These are phyloP conservation scores for Metschnikowia proteae DNA, from an alignment of 805 yeast genomes.

Conservation along the genomic window DNA sequence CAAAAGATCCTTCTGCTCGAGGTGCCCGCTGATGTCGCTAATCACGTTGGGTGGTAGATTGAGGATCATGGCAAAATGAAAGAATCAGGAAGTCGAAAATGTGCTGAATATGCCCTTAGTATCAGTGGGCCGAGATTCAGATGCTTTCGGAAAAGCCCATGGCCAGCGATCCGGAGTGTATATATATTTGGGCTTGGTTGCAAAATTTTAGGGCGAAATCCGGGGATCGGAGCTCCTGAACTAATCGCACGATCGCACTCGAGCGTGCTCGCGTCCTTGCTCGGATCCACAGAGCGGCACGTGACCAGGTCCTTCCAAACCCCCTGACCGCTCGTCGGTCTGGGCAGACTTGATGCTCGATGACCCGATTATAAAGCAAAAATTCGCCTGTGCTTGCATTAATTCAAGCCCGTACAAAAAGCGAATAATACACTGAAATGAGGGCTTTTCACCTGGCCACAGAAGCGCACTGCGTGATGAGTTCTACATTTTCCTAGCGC, in stretches of 20 bases:
- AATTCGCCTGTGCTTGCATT: neutral
- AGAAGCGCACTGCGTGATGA: neutral
- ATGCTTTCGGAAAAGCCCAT: neutral
- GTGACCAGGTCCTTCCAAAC: neutral
- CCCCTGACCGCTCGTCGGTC: neutral
- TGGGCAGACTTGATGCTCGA: neutral
- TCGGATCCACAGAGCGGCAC: neutral
- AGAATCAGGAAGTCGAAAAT: neutral
- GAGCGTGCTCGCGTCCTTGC: slow-evolving; percentile 1
- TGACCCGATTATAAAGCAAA: neutral
- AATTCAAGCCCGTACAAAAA: too few species aligned
- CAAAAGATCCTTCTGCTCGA: slow-evolving; percentile 14
- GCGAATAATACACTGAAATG: too few species aligned
- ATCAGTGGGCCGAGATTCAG: neutral
- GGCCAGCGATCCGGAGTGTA: neutral
- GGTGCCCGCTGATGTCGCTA: slow-evolving; percentile 5
- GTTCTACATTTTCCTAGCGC: too few species aligned
- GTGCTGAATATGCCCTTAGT: neutral
- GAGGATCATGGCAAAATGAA: neutral
- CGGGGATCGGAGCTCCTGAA: slow-evolving; percentile 17
- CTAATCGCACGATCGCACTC: neutral
- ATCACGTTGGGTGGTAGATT: slow-evolving; percentile 12
- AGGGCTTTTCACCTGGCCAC: neutral
- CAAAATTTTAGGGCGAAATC: slow-evolving; percentile 16
- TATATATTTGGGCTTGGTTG: slow-evolving; percentile 14